These are phyloP conservation scores for Mallotus japonicus DNA, from an alignment of 441 rosid genomes.

Conservation along the genomic window DNA sequence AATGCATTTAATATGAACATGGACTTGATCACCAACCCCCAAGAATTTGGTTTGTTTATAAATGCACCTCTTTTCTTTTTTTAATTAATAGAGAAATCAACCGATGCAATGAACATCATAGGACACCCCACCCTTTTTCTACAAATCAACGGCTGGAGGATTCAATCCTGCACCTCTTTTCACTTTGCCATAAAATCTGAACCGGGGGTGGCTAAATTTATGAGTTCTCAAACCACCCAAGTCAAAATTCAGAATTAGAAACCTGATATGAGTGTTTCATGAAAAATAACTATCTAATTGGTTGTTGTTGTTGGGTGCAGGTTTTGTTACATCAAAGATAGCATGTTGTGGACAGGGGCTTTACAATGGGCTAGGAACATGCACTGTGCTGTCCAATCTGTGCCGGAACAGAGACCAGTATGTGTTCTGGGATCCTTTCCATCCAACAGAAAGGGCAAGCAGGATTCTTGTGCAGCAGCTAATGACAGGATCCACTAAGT, in stretches of 20 bases:
- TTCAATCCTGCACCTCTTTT: too few relatives aligned
- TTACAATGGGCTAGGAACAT: constrained; percentile 56
- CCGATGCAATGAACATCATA: too few relatives aligned
- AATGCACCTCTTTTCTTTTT: too few relatives aligned
- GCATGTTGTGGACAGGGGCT: constrained; percentile 73
- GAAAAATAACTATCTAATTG: too few relatives aligned
- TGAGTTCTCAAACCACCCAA: too few relatives aligned
- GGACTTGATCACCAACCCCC: constrained; percentile 51
- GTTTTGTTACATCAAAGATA: constrained; percentile 53
- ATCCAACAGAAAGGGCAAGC: constrained; percentile 63
- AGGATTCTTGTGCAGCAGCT: constrained; percentile 44
- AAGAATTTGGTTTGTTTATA: constrained; percentile 41
- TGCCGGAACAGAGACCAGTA: constrained; percentile 48
- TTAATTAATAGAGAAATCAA: too few relatives aligned
- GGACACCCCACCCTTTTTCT: too few relatives aligned
- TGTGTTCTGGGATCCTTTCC: constrained; percentile 67
- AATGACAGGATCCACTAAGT: constrained; percentile 38
- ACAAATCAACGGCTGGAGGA: too few relatives aligned
- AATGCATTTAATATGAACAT: constrained; percentile 47
- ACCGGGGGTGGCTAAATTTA: too few relatives aligned
- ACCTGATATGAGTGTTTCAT: too few relatives aligned
- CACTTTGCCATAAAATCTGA: too few relatives aligned
- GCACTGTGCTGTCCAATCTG: constrained; percentile 47
- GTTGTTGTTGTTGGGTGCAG: constrained; percentile 21
- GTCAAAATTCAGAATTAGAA: too few relatives aligned